Evolutionary conservation across 2,329 filamentous ascomycete genomes (phyloP), one percentile per base, ranked within the genome.

Genomic region (Septoria petroselini): DNA sequence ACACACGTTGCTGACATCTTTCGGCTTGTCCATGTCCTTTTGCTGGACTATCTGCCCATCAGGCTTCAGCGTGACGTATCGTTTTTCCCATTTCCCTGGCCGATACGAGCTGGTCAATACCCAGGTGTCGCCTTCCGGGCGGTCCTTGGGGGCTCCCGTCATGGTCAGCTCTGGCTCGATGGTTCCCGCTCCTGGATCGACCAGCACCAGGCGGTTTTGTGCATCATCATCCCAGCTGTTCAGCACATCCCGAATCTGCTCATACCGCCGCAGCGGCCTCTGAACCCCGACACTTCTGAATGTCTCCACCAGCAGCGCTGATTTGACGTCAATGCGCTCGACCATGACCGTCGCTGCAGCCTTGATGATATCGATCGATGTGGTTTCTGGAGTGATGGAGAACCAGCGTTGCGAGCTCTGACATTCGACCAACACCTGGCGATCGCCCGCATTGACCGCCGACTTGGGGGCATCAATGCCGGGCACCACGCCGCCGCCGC

Each of bases 211-310:
- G 6, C 79, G 76, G 62, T 95, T 93, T 59, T 90, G 84, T 2
- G 78, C 75, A 66, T 95, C 90, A 35, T 78, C 76, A 53, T 95
- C 88, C 91, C 91, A 97, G 0, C 90, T 94, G 67, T 95, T 94
- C 78, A 96, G 80, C 17, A 95, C 81, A 62, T 95, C 88, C 52
- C 88, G 82, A 25, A 97, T 79, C 54, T 82, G 82, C 71, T 97
- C 91, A 65, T 95, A 96, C 31, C 83, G 84, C 33, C 91, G 85
- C 19, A 97, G 71, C 1, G 87, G 85, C 31, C 91, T 82, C 67
- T 94, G 87, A 1, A 97, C 76, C 23, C 88, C 88, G 1, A 93
- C 77, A 37, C 83, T 78, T 15, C 76, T 73, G 66, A 90, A 96
- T 15, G 79, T 81, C 68, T 97, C 91, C 14, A 90, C 70, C 8